Percentiles rank a stretch among this genome's conserved stretches.
Conservation (phyloP, 2,329 filamentous ascomycete species). For the Trichoderma asperellum region DNA sequence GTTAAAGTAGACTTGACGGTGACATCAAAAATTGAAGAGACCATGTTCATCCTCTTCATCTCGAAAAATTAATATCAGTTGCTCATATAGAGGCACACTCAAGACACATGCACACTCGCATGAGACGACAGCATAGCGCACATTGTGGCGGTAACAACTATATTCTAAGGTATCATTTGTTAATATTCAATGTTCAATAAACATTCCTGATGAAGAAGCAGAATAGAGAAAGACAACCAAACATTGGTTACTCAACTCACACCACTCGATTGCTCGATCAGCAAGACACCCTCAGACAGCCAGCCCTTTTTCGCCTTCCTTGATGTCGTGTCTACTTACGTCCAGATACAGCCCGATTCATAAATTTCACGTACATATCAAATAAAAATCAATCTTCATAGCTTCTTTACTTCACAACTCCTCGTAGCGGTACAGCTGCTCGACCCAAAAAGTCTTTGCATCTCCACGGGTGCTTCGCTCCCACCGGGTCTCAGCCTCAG, state of each 20-base stretch:
- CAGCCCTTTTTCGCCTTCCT: not conserved
- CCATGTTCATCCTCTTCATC: not conserved
- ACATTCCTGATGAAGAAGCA: not conserved
- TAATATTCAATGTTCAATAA: not conserved
- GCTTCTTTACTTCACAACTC: constrained; percentile 50
- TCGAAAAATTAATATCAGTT: not conserved
- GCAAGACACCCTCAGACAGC: not conserved
- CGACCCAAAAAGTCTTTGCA: constrained; percentile 53
- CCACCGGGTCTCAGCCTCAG: constrained; percentile 24
- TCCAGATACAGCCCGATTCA: not conserved
- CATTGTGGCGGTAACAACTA: not conserved
- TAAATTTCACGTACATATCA: not conserved
- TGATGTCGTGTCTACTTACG: not conserved
- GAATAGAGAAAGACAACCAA: not conserved
- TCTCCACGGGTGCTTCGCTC: constrained; percentile 11
- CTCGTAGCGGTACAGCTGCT: constrained; percentile 77
- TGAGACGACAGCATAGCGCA: not conserved
- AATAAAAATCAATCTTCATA: not conserved
- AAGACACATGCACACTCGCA: not conserved
- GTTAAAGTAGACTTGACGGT: not conserved
- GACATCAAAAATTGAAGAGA: not conserved
- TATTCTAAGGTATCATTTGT: not conserved
- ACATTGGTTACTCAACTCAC: not conserved
- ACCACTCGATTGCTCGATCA: not conserved
- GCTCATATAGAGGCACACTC: not conserved